phyloP scores from a whole-genome alignment of 1,284 basidiomycete genomes.

The Vanrija sp. region DNA sequence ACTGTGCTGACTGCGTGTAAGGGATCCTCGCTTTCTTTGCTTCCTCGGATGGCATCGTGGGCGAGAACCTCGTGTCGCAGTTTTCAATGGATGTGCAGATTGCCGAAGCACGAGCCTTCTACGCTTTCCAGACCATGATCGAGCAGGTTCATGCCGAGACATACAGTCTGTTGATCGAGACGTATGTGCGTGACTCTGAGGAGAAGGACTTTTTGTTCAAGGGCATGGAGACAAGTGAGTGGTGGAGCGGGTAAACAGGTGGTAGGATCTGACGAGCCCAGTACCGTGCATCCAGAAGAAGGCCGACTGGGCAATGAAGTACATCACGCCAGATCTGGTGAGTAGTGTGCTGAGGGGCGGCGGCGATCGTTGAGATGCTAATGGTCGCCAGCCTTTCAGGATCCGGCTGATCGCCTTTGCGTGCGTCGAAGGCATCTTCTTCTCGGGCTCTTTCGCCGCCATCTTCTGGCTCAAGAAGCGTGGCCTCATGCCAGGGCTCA shows the following conservation, averaged over 20 bases:
- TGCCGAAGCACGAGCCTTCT: conserved; percentile 93
- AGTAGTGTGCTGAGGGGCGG: conserved; percentile 1
- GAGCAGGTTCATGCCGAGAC: conserved; percentile 60
- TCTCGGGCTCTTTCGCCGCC: conserved; percentile 89
- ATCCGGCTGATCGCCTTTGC: conserved; percentile 91
- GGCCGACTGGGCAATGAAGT: conserved; percentile 85
- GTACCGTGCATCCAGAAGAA: conserved; percentile 72
- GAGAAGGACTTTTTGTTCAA: conserved; percentile 56
- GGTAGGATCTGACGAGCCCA: conserved; percentile 3
- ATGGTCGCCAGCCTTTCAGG: conserved; percentile 64
- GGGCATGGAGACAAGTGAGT: conserved; percentile 54
- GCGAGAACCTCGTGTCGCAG: conserved; percentile 85
- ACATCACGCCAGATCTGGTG: conserved; percentile 71
- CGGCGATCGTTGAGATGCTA: not conserved
- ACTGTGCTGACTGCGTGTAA: conserved; percentile 11
- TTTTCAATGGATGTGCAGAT: conserved; percentile 93
- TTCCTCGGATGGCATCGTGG: conserved; percentile 93
- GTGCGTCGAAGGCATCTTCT: conserved; percentile 95
- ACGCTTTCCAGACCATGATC: conserved; percentile 99
- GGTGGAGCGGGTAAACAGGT: not conserved
- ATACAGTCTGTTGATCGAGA: conserved; percentile 58
- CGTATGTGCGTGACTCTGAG: conserved; percentile 55
- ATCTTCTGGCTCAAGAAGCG: conserved; percentile 99
- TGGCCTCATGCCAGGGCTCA: conserved; percentile 94
- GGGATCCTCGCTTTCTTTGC: conserved; percentile 88